Conservation (phyloP, 2,329 filamentous ascomycete genomes). For the Bipolaris oryzae region DNA sequence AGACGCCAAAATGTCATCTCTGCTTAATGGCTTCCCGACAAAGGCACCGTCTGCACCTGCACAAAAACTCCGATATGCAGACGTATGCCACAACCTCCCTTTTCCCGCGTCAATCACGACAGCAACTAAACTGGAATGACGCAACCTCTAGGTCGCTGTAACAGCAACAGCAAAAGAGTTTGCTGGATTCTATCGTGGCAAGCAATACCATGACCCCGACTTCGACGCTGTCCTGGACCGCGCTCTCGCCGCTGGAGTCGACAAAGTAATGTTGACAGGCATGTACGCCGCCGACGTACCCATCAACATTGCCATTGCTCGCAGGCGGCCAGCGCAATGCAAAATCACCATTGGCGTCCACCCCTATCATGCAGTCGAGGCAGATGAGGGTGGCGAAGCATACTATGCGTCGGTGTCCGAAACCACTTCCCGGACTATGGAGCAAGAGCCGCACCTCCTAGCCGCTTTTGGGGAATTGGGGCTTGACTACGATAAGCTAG, state of each 20-base stretch:
- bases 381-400: conserved; percentile 40
- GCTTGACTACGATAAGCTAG: conserved; percentile 57
- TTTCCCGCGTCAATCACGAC: too few species aligned
- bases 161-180: conserved; percentile 52
- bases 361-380: conserved; percentile 57
- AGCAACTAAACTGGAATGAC: not conserved
- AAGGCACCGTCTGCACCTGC: not conserved
- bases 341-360: conserved; percentile 58
- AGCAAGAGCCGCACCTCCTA: conserved; percentile 33
- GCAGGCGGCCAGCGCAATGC: conserved; percentile 38
- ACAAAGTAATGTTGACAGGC: conserved; percentile 48
- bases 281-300: conserved; percentile 53
- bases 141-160: conserved; percentile 34
- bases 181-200: conserved; percentile 56
- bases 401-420: conserved; percentile 37
- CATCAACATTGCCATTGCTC: conserved; percentile 31
- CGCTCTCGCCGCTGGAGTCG: conserved; percentile 47
- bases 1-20: not conserved
- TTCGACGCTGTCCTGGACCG: conserved; percentile 9
- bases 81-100: conserved; percentile 2
- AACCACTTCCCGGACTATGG: conserved; percentile 26
- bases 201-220: conserved; percentile 7
- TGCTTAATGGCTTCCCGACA: not conserved
- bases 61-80: not conserved
- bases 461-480: conserved; percentile 59